Percentiles rank a stretch among this genome's conserved stretches.
Evolutionary conservation across 2,329 filamentous ascomycete genomes (phyloP).

Genomic region (Neonectria coccinea): DNA sequence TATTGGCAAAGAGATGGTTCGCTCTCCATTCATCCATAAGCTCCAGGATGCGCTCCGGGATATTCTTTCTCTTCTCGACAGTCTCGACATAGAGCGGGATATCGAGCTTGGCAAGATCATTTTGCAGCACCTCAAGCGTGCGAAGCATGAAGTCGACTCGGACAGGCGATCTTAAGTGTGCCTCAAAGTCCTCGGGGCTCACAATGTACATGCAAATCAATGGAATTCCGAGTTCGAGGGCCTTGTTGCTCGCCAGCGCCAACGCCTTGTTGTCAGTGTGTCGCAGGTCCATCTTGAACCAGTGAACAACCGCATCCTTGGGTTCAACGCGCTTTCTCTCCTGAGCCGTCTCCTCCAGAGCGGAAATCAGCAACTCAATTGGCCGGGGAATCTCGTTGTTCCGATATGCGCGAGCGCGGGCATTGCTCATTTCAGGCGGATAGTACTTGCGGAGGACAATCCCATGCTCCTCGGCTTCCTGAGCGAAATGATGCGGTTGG

Average conservation of each 20-base stretch:
- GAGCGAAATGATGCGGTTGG: constrained; percentile 60
- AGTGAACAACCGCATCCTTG: constrained; percentile 79
- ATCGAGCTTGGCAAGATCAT: constrained; percentile 75
- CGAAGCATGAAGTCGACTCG: constrained; percentile 86
- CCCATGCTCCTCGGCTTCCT: constrained; percentile 64
- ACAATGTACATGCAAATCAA: constrained; percentile 83
- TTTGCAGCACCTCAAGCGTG: constrained; percentile 72
- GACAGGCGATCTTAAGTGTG: constrained; percentile 78
- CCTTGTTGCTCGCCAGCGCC: constrained; percentile 72
- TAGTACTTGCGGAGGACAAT: constrained; percentile 82
- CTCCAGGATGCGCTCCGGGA: constrained; percentile 72
- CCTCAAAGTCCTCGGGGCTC: constrained; percentile 86
- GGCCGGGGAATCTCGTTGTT: constrained; percentile 77
- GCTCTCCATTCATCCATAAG: constrained; percentile 78
- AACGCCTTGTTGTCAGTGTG: constrained; percentile 79
- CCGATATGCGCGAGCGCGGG: constrained; percentile 79
- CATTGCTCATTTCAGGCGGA: constrained; percentile 86
- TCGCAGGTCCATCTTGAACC: constrained; percentile 89
- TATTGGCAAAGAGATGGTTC: constrained; percentile 82
- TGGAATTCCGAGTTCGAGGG: constrained; percentile 75
- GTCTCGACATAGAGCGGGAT: constrained; percentile 85
- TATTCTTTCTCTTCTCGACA: constrained; percentile 71
- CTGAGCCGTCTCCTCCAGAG: constrained; percentile 70
- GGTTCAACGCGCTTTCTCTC: constrained; percentile 64
- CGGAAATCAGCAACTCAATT: constrained; percentile 73